Evolutionary conservation across 2,329 filamentous ascomycete genomes (phyloP).

Genomic region (Neonectria sp.): DNA sequence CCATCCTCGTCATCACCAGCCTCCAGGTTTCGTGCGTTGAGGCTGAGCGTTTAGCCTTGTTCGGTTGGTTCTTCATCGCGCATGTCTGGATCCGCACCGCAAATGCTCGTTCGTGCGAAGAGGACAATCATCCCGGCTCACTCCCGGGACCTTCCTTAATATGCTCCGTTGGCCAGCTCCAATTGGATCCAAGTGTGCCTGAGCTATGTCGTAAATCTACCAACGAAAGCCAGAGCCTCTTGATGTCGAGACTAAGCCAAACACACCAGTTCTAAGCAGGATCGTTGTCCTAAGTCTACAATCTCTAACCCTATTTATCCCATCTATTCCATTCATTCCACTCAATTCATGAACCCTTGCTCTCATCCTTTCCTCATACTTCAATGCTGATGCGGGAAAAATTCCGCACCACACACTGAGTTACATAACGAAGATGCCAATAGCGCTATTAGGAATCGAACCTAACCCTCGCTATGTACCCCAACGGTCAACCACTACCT

Average conservation of each 20-base stretch:
- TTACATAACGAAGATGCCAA: no score
- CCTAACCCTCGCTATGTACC: no score
- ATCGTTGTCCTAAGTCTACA: neutral
- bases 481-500: neutral
- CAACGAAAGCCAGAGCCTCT: neutral
- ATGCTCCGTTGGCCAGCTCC: neutral
- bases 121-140: neutral
- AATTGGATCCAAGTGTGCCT: neutral
- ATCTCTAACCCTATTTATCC: neutral
- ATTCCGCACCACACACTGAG: neutral
- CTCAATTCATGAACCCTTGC: neutral
- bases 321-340: neutral
- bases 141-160: neutral
- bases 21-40: neutral
- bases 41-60: neutral
- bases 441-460: no score
- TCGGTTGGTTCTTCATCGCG: neutral
- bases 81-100: neutral
- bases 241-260: neutral
- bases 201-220: neutral
- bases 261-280: neutral
- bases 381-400: neutral
- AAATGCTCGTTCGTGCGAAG: neutral
- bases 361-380: neutral
- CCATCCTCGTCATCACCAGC: neutral